phyloP scores from a whole-genome alignment of 352 stramenopile genomes.

The Paralagenidium karlingii region DNA sequence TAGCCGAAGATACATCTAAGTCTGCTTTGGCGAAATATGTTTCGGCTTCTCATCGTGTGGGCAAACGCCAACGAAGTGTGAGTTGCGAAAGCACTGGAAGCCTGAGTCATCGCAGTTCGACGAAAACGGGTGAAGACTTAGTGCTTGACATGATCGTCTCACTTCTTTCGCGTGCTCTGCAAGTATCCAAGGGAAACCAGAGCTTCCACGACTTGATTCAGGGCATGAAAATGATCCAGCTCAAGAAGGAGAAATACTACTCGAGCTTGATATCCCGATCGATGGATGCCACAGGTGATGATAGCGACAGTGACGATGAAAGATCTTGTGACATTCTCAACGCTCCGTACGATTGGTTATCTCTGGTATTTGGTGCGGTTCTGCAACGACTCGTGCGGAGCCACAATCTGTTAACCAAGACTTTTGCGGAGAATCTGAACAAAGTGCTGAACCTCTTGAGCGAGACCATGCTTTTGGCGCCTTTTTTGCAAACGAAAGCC shows the following conservation, averaged over 20 bases:
- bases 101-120: conserved; percentile 10
- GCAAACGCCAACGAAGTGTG: no score
- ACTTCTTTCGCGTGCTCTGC: conserved; percentile 62
- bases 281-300: no score
- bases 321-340: conserved; percentile 11
- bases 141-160: conserved; percentile 76
- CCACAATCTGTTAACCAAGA: conserved; percentile 58
- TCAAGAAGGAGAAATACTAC: conserved; percentile 32
- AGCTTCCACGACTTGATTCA: conserved; percentile 57
- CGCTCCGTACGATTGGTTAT: conserved; percentile 49
- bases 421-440: conserved; percentile 67
- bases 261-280: no score
- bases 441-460: conserved; percentile 52
- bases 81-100: neutral
- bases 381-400: conserved; percentile 64
- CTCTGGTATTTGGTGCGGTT: conserved; percentile 48
- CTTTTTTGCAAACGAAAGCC: conserved; percentile 7
- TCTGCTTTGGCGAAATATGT: no score
- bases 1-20: neutral
- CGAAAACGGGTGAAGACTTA: conserved; percentile 62
- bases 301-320: neutral
- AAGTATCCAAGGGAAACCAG: conserved; percentile 36
- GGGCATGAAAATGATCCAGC: conserved; percentile 38
- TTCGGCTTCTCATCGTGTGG: no score
- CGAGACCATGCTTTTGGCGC: conserved; percentile 36